phyloP scores from a whole-genome alignment of 1,284 basidiomycete species.

The Termitomyces sp. region DNA sequence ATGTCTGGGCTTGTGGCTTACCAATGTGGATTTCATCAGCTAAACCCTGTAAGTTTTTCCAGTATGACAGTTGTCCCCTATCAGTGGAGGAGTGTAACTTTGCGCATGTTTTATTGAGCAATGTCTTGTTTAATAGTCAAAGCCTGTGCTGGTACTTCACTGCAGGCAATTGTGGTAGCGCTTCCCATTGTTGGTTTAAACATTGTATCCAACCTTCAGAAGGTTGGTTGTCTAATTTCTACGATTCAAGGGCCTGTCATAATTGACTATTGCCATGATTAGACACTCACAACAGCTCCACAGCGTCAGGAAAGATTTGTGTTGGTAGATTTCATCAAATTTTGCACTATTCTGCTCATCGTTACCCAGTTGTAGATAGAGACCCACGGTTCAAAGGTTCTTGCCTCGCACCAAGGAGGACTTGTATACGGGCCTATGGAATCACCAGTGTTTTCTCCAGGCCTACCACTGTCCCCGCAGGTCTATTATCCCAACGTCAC shows the following conservation, averaged over 20 bases:
- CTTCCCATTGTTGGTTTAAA: conserved; percentile 32
- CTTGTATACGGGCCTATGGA: conserved; percentile 1
- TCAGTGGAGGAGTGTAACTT: conserved; percentile 42
- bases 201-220: conserved; percentile 28
- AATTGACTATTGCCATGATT: not conserved
- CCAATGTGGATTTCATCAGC: conserved; percentile 25
- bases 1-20: conserved; percentile 6
- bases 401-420: not conserved
- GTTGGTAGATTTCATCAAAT: not conserved
- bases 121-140: conserved; percentile 17
- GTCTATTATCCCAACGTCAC: conserved; percentile 14
- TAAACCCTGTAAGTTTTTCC: conserved; percentile 45
- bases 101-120: conserved; percentile 34
- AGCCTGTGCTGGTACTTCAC: conserved; percentile 34
- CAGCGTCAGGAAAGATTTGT: too few relatives aligned
- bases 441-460: conserved; percentile 9
- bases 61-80: conserved; percentile 36
- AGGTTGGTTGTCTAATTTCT: conserved; percentile 15
- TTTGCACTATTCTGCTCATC: not conserved
- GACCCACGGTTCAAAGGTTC: not conserved
- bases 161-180: conserved; percentile 35
- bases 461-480: conserved; percentile 5
- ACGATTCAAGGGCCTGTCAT: not conserved
- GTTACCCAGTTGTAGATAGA: not conserved
- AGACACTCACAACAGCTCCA: too few relatives aligned